These are phyloP conservation scores for Neopestalotiopsis sp. DNA, from an alignment of 2,329 filamentous ascomycete species.

Conservation along the genomic window DNA sequence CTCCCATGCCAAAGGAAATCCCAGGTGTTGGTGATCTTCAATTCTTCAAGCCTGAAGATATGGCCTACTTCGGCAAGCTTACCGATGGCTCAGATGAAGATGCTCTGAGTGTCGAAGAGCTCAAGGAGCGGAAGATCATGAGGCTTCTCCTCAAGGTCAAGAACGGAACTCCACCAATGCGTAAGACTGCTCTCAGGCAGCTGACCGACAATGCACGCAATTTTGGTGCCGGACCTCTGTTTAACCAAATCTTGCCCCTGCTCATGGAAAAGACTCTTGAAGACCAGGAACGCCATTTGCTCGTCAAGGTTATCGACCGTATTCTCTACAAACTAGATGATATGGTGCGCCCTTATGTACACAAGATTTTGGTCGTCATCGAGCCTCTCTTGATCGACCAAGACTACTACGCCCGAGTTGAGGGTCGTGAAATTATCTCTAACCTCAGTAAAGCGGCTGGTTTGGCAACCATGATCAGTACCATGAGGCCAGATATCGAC, in stretches of 20 bases:
- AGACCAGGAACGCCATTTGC: slow-evolving; percentile 95
- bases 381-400: slow-evolving; percentile 99
- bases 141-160: slow-evolving; percentile 95
- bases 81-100: slow-evolving; percentile 95
- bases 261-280: slow-evolving; percentile 99
- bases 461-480: slow-evolving; percentile 98
- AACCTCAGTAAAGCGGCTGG: slow-evolving; percentile 97
- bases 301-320: slow-evolving; percentile 98
- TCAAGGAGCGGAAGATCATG: slow-evolving; percentile 99
- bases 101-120: slow-evolving; percentile 86
- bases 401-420: slow-evolving; percentile 98
- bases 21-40: slow-evolving; percentile 94
- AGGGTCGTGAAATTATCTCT: slow-evolving; percentile 98
- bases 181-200: slow-evolving; percentile 96
- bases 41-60: slow-evolving; percentile 98
- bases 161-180: slow-evolving; percentile 97
- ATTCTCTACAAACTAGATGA: slow-evolving; percentile 99
- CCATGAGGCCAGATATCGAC: slow-evolving; percentile 98
- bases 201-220: slow-evolving; percentile 96
- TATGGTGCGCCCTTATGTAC: slow-evolving; percentile 91
- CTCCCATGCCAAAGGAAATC: slow-evolving; percentile 93
- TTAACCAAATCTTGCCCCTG: slow-evolving; percentile 95
- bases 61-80: slow-evolving; percentile 98
- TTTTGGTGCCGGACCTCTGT: slow-evolving; percentile 91
- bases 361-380: slow-evolving; percentile 98